Base-by-base conservation (phyloP, 257 asterid genomes). In the Fraxinus pennsylvanica region DNA sequence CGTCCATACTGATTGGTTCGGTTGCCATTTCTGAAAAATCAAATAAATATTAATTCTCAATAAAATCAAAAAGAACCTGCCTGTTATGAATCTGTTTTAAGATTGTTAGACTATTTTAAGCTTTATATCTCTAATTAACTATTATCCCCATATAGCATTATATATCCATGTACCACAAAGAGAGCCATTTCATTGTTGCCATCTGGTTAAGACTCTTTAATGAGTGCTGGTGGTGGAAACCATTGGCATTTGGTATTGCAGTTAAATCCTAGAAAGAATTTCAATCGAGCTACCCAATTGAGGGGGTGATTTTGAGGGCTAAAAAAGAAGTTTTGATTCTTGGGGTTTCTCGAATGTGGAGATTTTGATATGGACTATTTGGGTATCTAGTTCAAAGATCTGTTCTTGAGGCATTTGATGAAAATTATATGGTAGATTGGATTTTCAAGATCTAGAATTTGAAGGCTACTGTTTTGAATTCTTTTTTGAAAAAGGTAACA, bases 381-480 rank as follows among this genome's bases (percentile, higher is more conserved):
- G 43, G 71, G 59, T 76, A 77, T 27, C 47, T 76, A 71, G 77
- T 81, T 77, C 83, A 79, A 80, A 79, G 89, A 87, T 81, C 84
- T 83, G 81, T 22, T 63, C 63, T 77, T 71, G 74, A 67, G 14
- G 74, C 50, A 25, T 19, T 78, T 22, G 67, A 5, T 74, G 78
- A 43, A 61, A 74, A 71, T 78, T 30, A 59, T 74, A 76, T 75
- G 76, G 76, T 63, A 82, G 73, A 65, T 80, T 84, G 81, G 76
- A 65, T 78, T 79, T 52, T 79, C 82, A 85, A 81, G 91, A 88
- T 88, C 90, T 85, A 71, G 73, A 77, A 79, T 67, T 66, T 88
- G 81, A 88, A 65, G 76, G 61, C 57, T 82, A 63, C 76, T 69
- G 54, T 57, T 66, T 59, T 72, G 63, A 71, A 77, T 68, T 45